phyloP scores from a whole-genome alignment of 2,329 filamentous ascomycete genomes.

The Fusarium sp. region DNA sequence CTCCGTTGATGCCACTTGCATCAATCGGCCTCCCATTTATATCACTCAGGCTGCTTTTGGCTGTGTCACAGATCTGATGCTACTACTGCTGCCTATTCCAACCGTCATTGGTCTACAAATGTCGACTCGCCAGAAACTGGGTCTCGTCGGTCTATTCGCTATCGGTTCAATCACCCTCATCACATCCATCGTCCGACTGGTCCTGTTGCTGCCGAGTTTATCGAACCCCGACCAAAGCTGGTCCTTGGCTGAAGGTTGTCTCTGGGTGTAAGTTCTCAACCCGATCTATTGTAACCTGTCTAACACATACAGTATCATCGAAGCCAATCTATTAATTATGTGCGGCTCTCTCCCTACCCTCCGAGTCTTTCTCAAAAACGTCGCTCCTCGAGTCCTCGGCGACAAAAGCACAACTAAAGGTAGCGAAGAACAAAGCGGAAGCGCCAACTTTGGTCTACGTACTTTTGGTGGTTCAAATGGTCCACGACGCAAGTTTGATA shows the following conservation, averaged over 20 bases:
- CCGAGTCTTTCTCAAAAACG: constrained; percentile 12
- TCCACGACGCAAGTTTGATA: constrained; percentile 10
- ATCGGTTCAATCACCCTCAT: constrained; percentile 15
- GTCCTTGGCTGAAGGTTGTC: constrained; percentile 16
- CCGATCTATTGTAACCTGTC: rapidly evolving
- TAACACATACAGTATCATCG: background rate
- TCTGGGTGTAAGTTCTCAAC: background rate
- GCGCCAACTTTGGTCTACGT: background rate
- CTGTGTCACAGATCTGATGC: constrained; percentile 15
- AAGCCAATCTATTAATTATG: constrained; percentile 16
- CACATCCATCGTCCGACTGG: constrained; percentile 12
- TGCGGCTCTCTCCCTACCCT: constrained; percentile 15
- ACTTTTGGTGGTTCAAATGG: constrained; percentile 18
- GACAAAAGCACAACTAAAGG: background rate
- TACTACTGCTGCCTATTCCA: background rate
- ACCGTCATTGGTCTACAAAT: constrained; percentile 6
- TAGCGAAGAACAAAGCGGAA: background rate
- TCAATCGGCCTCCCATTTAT: constrained; percentile 17
- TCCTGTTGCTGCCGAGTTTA: constrained; percentile 1
- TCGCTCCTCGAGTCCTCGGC: constrained; percentile 13
- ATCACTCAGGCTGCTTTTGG: constrained; percentile 19
- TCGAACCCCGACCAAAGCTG: constrained; percentile 15
- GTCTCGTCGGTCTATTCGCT: constrained; percentile 1
- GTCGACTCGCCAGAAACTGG: constrained; percentile 7
- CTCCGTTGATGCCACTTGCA: background rate